Base-by-base conservation (phyloP, 2,329 filamentous ascomycete genomes). In the Cladosporium sphaerospermum region DNA sequence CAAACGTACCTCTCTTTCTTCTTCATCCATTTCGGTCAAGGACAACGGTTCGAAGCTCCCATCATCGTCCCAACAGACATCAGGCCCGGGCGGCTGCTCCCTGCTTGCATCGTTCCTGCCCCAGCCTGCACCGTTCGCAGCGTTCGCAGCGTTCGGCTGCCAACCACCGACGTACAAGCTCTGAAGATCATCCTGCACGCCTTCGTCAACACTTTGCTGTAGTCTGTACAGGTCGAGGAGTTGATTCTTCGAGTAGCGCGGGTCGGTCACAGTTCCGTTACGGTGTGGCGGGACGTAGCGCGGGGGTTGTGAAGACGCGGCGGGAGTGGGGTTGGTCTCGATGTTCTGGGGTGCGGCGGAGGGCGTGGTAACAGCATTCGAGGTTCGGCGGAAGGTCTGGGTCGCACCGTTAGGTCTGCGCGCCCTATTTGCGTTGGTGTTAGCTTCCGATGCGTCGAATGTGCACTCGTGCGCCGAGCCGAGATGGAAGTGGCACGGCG, bases 51-150 rank as follows among this genome's bases (percentile, higher is more conserved):
- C 79, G 42, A 83, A 78, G 50, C 79, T 78, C 19, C 88, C 89
- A 55, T 79, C 78, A 54, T 80, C 73, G 65, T 95, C 88, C 93
- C 92, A 99, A 69, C 91, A 97, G 40, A 92, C 82, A 57, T 93
- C 89, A n/a, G 91, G 88, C 42, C 92, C 90, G 64, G 87, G 82
- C 54, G 84, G 84, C 57, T 79, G 76, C 58, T 86, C 83, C 67
- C 89, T 86, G 55, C 79, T 63, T 45, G 72, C 80, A 59, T 96
- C 90, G 54, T 81, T 79, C 69, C 91, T 89, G 48, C 87, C 88
- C 89, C 89, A 95, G 51, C 81, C 80, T 23, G 68, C 66, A 45
- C 64, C 75, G 64, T 69, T 78, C 64, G 67, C 63, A 32, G 85
- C 83, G 61, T 89, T 90, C 39, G 82, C 73, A 47, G 83, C 79